Base-by-base conservation (phyloP, 2,329 filamentous ascomycete genomes). In the Fonsecaea erecta region DNA sequence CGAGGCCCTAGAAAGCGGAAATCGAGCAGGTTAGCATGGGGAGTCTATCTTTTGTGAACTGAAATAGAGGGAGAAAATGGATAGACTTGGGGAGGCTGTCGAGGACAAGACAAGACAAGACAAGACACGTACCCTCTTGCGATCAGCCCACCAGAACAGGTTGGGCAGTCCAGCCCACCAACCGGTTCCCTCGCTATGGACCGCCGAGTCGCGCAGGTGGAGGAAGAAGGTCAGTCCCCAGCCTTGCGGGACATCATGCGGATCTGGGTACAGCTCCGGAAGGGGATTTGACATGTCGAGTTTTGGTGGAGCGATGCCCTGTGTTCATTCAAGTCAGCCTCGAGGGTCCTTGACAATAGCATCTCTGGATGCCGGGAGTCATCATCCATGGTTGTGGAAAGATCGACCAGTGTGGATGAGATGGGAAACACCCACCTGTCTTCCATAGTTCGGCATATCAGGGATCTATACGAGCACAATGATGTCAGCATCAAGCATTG, bases 221-320 rank as follows among this genome's bases (percentile, higher is more conserved):
- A 86, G 73, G 79, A 88, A 83, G 61, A 87, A 86, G 0, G 81
- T 84, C 53, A 90, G 75, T 0, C 86, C 87, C 87, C 87, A 90
- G 12, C 88, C 88, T 72, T 90, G 87, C 0, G 87, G 84, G 48
- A 80, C 65, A 26, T 75, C 70, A 26, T 80, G 81, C 72, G 7
- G 75, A 1, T 81, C 75, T 0, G 80, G 80, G 67, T 85, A 88
- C n/a, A 89, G 67, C 55, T 88, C 84, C 0, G 81, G 77, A 0
- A 83, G 66, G 0, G 76, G 72, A 69, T 86, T 84, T 1, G 82
- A 80, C 26, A 85, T 75, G 28, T 81, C 75, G 0, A 80, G 81
- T 68, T 85, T 85, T 0, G 83, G 77, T 0, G 81, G 78, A 0
- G 79, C 73, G 9, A 84, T 78, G 1, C 51, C 57, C 63, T 66